Evolutionary conservation across 805 yeast genomes (phyloP).

Genomic region (Starmerella powellii): DNA sequence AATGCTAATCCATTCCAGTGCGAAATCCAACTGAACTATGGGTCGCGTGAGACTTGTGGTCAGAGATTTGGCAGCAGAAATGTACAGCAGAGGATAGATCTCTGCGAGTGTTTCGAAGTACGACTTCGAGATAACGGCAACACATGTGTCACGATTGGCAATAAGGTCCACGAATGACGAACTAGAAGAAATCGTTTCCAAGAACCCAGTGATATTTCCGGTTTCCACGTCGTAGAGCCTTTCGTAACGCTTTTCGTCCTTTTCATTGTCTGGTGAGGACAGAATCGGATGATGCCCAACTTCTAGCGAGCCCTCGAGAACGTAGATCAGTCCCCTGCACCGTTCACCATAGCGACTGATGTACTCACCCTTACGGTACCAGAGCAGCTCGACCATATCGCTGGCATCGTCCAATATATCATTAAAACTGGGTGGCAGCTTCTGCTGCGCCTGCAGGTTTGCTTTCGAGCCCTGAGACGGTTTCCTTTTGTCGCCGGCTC

Average conservation of each 20-base stretch:
- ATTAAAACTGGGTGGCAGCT: constrained; percentile 30
- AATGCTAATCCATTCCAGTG: constrained; percentile 87
- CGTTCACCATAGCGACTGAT: constrained; percentile 53
- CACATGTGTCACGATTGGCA: constrained; percentile 50
- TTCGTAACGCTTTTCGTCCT: background rate
- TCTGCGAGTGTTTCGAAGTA: constrained; percentile 59
- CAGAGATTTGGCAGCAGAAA: constrained; percentile 65
- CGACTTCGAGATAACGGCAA: constrained; percentile 57
- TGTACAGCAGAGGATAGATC: constrained; percentile 58
- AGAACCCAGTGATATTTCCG: constrained; percentile 82
- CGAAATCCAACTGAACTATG: constrained; percentile 69
- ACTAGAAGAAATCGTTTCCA: constrained; percentile 68
- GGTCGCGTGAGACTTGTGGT: constrained; percentile 55
- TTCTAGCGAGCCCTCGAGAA: constrained; percentile 66
- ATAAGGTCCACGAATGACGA: constrained; percentile 54
- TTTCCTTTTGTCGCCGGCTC: too few species aligned
- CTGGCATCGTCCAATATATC: constrained; percentile 30
- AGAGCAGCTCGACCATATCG: constrained; percentile 44
- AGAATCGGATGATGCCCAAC: constrained; percentile 38
- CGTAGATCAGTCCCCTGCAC: constrained; percentile 65
- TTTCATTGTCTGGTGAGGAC: background rate
- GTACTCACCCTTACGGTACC: constrained; percentile 40
- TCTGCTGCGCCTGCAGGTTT: background rate
- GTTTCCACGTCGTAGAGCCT: constrained; percentile 46
- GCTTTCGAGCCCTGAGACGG: too few species aligned